Base-by-base conservation (phyloP, 2,329 filamentous ascomycete species). In the Clonostachys solani region DNA sequence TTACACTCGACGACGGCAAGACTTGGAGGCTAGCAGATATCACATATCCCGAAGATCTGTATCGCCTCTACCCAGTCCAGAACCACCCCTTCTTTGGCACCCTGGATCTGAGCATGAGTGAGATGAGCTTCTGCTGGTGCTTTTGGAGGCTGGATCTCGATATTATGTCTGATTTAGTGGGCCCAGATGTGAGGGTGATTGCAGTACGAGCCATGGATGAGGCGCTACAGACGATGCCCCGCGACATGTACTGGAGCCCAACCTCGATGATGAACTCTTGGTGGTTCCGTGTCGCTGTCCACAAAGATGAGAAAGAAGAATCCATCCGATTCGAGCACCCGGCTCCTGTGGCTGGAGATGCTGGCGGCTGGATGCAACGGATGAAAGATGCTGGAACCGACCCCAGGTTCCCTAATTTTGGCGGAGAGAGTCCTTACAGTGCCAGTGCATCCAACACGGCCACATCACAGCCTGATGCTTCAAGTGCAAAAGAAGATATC, bases 141-240 rank as follows among this genome's bases (percentile, higher is more conserved):
- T 38, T 38, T 18, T 38, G 36, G 36, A n/a, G 36, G 36, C 36
- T 38, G 2, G 36, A 38, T 38, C 36, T 38, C 36, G 12, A 38
- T 18, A 18, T 38, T 8, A n/a, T n/a, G 36, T 38, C 36, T n/a
- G 23, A 29, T 29, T 12, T 38, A 1, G 36, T 38, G 7, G 36
- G 36, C 12, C 15, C 15, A 12, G 36, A 38, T 12, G 36, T 38
- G 7, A 38, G 17, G 36, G 17, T 38, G 12, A 38, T 38, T 18
- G 36, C 36, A 7, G 36, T 38, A n/a, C 36, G 36, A 18, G 36
- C 36, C 12, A 18, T 38, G 36, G 36, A 38, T 12, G 36, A 38
- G 36, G 43, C 46, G 16, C 44, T 51, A 45, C 48, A 49, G 50
- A 44, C 48, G 12, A 46, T 49, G 40, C 50, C 50, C 19, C 36